Percentiles rank a stretch among this genome's conserved stretches.
phyloP scores from a whole-genome alignment of 129 eudicot genomes.

The Lonicera japonica region DNA sequence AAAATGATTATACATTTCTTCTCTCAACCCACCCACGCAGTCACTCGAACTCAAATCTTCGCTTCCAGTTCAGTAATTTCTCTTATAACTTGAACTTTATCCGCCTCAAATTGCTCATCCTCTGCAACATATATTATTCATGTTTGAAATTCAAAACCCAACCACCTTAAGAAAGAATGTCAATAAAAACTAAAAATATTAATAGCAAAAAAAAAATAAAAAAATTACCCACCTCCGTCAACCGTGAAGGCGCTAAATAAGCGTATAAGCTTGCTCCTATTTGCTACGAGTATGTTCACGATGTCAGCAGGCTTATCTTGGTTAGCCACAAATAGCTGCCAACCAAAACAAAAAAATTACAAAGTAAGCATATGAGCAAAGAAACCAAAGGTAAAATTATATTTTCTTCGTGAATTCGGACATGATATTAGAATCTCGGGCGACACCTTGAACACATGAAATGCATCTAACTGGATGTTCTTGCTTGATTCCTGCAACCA shows the following conservation, averaged over 20 bases:
- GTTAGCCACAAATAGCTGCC: slow-evolving; percentile 90
- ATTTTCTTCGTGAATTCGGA: too few species aligned
- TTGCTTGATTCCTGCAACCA: slow-evolving; percentile 74
- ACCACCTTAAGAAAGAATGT: too few species aligned
- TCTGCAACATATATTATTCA: slow-evolving; percentile 33
- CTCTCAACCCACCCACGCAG: too few species aligned
- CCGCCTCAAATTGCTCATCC: slow-evolving; percentile 96
- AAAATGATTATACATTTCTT: too few species aligned
- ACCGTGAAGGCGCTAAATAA: slow-evolving; percentile 82
- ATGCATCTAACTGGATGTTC: slow-evolving; percentile 94
- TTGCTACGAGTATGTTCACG: slow-evolving; percentile 67
- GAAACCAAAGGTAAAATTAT: too few species aligned
- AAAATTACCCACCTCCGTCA: slow-evolving; percentile 45
- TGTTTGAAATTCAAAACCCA: too few species aligned
- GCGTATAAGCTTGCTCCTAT: slow-evolving; percentile 93
- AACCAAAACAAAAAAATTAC: background rate
- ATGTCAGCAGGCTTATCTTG: slow-evolving; percentile 90
- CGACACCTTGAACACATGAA: slow-evolving; percentile 83
- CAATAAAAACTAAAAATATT: background rate
- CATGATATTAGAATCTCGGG: slow-evolving; percentile 2
- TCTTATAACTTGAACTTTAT: slow-evolving; percentile 85
- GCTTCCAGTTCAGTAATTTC: slow-evolving; percentile 83
- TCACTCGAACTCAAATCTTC: background rate
- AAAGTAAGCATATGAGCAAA: too few species aligned
- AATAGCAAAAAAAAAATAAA: background rate